Evolutionary conservation across 495 filamentous ascomycete genomes (phyloP).

Genomic region (Penicillium cinerascens): DNA sequence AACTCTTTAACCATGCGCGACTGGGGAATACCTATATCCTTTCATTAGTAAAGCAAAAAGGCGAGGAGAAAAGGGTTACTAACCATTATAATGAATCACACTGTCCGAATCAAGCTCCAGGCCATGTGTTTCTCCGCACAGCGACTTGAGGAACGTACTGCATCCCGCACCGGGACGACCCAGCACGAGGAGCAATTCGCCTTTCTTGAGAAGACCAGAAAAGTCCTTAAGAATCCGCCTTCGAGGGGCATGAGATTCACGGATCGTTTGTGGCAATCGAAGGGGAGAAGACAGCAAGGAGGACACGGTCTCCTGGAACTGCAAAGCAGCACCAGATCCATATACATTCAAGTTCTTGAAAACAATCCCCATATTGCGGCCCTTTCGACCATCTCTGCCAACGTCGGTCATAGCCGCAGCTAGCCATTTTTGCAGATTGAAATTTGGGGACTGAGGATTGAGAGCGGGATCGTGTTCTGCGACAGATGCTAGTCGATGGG

Average conservation of each 20-base stretch:
- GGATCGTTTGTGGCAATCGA: conserved; percentile 23
- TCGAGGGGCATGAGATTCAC: conserved; percentile 12
- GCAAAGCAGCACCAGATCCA: conserved; percentile 48
- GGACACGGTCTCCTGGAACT: conserved; percentile 49
- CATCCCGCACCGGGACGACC: conserved; percentile 41
- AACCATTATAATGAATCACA: conserved; percentile 46
- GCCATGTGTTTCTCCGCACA: conserved; percentile 35
- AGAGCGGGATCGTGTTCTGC: conserved; percentile 22
- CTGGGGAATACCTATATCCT: conserved; percentile 18
- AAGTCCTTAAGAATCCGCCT: conserved; percentile 39
- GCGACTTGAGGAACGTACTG: conserved; percentile 38
- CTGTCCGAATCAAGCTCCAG: conserved; percentile 34
- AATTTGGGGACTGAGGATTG: conserved; percentile 26
- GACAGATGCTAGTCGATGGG: conserved; percentile 9
- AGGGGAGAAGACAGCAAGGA: conserved; percentile 43
- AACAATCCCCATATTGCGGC: conserved; percentile 33
- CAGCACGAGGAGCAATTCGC: conserved; percentile 36
- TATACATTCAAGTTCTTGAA: conserved; percentile 50
- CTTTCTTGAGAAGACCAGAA: conserved; percentile 33
- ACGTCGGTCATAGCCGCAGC: conserved; percentile 24
- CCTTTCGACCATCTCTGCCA: conserved; percentile 19
- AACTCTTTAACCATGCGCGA: conserved; percentile 37
- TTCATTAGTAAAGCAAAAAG: neutral
- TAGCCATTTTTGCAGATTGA: conserved; percentile 29
- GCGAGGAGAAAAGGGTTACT: neutral